Conservation (phyloP, 441 rosid species). For the Pelargonium fulgidum region DNA sequence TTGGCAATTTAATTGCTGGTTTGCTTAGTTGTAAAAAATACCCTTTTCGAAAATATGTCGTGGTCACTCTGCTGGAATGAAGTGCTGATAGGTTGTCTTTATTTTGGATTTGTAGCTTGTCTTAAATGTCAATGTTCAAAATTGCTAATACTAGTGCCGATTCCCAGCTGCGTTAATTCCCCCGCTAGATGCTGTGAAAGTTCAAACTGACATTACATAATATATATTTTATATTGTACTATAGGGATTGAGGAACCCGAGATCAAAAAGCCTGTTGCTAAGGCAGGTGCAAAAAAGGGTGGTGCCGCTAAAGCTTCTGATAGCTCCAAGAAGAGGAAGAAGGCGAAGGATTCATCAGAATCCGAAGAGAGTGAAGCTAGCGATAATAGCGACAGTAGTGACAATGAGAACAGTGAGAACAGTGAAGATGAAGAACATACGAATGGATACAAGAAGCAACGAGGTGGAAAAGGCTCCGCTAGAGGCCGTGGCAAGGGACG, state of each 20-base stretch:
- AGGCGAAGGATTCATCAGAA: slow-evolving; percentile 53
- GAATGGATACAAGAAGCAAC: slow-evolving; percentile 34
- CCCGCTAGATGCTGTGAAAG: background rate
- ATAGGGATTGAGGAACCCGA: slow-evolving; percentile 37
- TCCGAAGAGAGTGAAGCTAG: slow-evolving; percentile 40
- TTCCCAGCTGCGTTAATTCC: too few species aligned
- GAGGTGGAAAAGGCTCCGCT: slow-evolving; percentile 31
- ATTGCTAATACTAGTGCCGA: too few species aligned
- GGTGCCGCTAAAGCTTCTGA: slow-evolving; percentile 31
- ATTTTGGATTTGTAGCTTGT: too few species aligned
- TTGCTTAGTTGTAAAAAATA: background rate
- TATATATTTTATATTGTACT: background rate
- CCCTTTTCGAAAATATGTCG: background rate
- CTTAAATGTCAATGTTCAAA: too few species aligned
- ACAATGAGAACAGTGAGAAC: slow-evolving; percentile 36
- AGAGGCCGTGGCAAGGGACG: slow-evolving; percentile 39
- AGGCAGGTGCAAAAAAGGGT: slow-evolving; percentile 37
- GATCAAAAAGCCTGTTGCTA: slow-evolving; percentile 31
- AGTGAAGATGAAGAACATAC: slow-evolving; percentile 40
- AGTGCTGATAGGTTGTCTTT: too few species aligned
- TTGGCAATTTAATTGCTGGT: background rate
- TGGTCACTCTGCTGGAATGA: background rate
- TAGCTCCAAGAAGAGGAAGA: slow-evolving; percentile 55
- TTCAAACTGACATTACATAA: slow-evolving; percentile 3
- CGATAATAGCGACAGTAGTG: slow-evolving; percentile 32